Base-by-base conservation (phyloP, 768 basidiomycete genomes). In the Rhizopogon vesiculosus region DNA sequence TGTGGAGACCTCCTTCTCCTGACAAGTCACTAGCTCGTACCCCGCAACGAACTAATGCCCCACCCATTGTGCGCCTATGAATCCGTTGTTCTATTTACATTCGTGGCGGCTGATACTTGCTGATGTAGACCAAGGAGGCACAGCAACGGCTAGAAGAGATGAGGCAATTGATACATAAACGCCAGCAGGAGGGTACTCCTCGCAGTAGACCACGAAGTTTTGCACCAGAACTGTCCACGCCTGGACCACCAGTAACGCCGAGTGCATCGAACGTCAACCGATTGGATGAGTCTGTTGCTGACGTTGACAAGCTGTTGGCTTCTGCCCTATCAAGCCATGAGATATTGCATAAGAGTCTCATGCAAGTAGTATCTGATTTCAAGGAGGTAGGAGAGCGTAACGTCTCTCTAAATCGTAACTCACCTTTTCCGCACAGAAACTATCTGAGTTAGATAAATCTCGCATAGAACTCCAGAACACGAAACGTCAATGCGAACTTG, bases 71-170 rank as follows among this genome's bases (percentile, higher is more conserved):
- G 61, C 59, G 70, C 56, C 51, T 56, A 40, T 49, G 42, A 46
- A 31, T 50, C 42, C 40, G 43, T 18, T 16, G 15, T 6, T 48
- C 31, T 38, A 53, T 49, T 46, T 51, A 55, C 42, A 41, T 39
- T n/a, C 57, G 45, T 19, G 10, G 46, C 43, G 18, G 19, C 48
- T 54, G 42, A 39, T 58, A 33, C 44, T 64, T 40, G 60, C 49
- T 33, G 16, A 29, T 38, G 51, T 61, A 93, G 91, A 87, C 81
- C 12, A 84, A 72, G 64, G 90, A 85, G 53, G 89, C 90, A 38
- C 85, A 84, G 61, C 85, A 85, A 38, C 83, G 91, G 22, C 78
- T 91, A 76, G 84, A 90, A 62, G 91, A 93, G 67, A 90, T 93
- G 90, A 80, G 85, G 41, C 81, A 81, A 59, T 74, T 91, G 54